Conservation (phyloP, 164 flowering plant species). For the Vitis labrusca region DNA sequence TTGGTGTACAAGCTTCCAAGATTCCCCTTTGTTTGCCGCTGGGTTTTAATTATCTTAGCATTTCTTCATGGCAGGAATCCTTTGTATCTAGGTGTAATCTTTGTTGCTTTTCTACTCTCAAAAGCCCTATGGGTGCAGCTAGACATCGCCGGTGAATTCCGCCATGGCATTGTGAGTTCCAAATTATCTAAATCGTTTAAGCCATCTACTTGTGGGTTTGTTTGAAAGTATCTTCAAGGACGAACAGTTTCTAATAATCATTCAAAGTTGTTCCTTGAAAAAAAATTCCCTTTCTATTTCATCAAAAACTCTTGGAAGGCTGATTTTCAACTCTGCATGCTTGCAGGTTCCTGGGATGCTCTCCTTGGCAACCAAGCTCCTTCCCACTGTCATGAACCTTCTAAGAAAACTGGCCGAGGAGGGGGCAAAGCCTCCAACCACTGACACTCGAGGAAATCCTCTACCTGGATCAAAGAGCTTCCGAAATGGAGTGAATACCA, state of each 20-base stretch:
- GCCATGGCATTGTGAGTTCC: slow-evolving; percentile 84
- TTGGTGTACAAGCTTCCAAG: background rate
- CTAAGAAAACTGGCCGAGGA: slow-evolving; percentile 75
- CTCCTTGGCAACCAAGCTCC: slow-evolving; percentile 72
- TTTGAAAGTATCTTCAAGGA: too few relatives aligned
- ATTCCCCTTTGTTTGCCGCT: background rate
- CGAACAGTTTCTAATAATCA: too few relatives aligned
- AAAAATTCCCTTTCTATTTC: too few relatives aligned
- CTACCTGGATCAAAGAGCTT: slow-evolving; percentile 32
- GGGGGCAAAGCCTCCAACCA: slow-evolving; percentile 51
- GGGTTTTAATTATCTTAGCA: background rate
- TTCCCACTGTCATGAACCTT: slow-evolving; percentile 89
- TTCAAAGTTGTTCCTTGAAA: background rate
- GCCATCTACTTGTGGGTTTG: too few relatives aligned
- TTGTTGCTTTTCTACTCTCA: slow-evolving; percentile 59
- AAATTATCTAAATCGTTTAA: background rate
- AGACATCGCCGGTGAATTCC: slow-evolving; percentile 76
- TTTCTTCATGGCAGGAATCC: slow-evolving; percentile 70
- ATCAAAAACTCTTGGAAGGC: background rate
- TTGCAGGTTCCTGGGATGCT: slow-evolving; percentile 90
- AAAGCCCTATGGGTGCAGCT: slow-evolving; percentile 92
- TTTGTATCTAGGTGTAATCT: slow-evolving; percentile 62
- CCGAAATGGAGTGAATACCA: slow-evolving; percentile 25
- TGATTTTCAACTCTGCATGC: slow-evolving; percentile 2
- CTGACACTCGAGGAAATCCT: slow-evolving; percentile 50